Percentiles rank a stretch among this genome's conserved stretches.
These are phyloP conservation scores for Rhizophora mangle DNA, from an alignment of 345 rosid genomes.

Conservation along the genomic window DNA sequence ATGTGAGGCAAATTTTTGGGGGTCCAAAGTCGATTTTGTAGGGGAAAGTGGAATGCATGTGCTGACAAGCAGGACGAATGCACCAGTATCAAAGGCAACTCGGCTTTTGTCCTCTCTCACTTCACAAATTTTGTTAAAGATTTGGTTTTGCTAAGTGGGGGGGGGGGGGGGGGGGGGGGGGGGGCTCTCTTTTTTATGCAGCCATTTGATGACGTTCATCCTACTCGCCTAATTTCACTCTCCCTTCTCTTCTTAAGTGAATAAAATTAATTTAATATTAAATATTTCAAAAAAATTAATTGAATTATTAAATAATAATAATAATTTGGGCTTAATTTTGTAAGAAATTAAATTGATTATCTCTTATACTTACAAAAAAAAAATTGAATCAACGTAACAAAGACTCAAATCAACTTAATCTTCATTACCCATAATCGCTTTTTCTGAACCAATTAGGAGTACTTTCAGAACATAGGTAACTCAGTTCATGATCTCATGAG, in stretches of 20 bases:
- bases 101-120: conserved; percentile 42
- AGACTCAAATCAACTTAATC: too few relatives aligned
- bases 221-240: too few relatives aligned
- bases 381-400: too few relatives aligned
- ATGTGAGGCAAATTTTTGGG: conserved; percentile 21
- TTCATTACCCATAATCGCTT: neutral
- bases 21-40: conserved; percentile 71
- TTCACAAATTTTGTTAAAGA: conserved; percentile 37
- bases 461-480: too few relatives aligned
- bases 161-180: conserved; percentile 75
- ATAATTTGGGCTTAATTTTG: too few relatives aligned
- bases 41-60: conserved; percentile 98
- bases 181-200: conserved; percentile 46
- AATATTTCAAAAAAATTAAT: neutral
- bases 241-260: too few relatives aligned
- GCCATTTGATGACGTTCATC: neutral
- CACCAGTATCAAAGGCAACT: conserved; percentile 72
- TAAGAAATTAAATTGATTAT: too few relatives aligned
- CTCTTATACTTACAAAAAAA: too few relatives aligned
- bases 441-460: neutral
- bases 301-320: neutral
- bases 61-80: conserved; percentile 67
- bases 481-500: neutral
- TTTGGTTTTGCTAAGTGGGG: conserved; percentile 53
- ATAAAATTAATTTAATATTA: neutral